Conservation (phyloP, 1,284 basidiomycete genomes). For the Boletus mariae region DNA sequence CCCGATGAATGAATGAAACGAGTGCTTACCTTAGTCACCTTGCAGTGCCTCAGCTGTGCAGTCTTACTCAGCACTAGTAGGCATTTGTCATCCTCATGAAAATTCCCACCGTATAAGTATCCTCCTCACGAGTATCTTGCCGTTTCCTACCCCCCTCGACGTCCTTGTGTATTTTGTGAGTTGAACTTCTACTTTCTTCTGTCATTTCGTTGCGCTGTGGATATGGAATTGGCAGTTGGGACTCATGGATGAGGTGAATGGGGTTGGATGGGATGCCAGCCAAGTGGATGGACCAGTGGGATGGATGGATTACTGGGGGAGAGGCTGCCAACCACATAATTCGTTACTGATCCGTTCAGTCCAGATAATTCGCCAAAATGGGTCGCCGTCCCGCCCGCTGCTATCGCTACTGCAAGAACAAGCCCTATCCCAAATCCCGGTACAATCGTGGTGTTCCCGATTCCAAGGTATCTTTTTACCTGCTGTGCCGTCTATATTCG, state of each 20-base stretch:
- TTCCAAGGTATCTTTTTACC: conserved; percentile 59
- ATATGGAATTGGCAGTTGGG: not conserved
- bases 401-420: conserved; percentile 99
- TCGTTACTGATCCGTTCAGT: conserved; percentile 8
- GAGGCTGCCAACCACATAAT: not conserved
- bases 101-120: conserved; percentile 26
- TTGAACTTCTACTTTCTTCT: not conserved
- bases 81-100: conserved; percentile 17
- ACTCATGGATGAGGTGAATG: not conserved
- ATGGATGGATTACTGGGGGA: not conserved
- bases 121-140: no score
- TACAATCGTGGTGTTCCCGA: conserved; percentile 99
- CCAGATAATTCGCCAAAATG: conserved; percentile 46
- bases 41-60: not conserved
- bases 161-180: conserved; percentile 22
- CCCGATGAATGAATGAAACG: no score
- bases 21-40: not conserved
- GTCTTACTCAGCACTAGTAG: conserved; percentile 19
- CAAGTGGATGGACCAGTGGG: conserved; percentile 6
- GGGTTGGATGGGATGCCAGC: conserved; percentile 13
- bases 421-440: conserved; percentile 91
- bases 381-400: conserved; percentile 95
- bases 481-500: not conserved
- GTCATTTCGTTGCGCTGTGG: not conserved
- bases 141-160: conserved; percentile 2